Evolutionary conservation across 2,329 filamentous ascomycete species (phyloP).

Genomic region (Claviceps sp.): DNA sequence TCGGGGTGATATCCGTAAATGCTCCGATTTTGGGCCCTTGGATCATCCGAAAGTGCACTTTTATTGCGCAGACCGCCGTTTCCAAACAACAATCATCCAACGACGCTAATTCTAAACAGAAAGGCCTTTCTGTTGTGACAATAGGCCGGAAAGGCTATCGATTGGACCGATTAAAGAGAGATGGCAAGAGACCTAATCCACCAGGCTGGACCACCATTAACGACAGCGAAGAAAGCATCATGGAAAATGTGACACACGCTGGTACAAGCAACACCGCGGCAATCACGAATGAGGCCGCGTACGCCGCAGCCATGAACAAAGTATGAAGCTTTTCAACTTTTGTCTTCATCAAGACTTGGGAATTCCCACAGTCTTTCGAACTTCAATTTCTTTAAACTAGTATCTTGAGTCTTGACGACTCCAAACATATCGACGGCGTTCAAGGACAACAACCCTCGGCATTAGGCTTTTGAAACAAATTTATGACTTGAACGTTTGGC

Average conservation of each 20-base stretch:
- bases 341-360: background rate
- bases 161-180: conserved; percentile 8
- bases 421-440: no score
- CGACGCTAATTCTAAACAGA: background rate
- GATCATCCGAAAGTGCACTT: conserved; percentile 10
- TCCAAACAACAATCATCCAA: conserved; percentile 2
- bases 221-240: conserved; percentile 11
- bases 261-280: background rate
- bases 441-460: no score
- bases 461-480: no score
- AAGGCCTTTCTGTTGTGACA: conserved; percentile 8
- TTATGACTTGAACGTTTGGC: no score
- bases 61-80: conserved; percentile 6
- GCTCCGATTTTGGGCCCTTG: conserved; percentile 13
- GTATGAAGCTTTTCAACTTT: background rate
- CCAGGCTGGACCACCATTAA: conserved; percentile 12
- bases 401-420: background rate
- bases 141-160: conserved; percentile 10
- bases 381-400: background rate
- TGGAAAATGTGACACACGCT: background rate
- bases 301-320: background rate
- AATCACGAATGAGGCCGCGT: background rate
- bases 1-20: conserved; percentile 13
- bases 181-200: conserved; percentile 6
- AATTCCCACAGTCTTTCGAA: background rate